Percentiles rank a stretch among this genome's conserved stretches.
Evolutionary conservation across 225 moss, liverwort and hornwort species (phyloP).

Genomic region (Physcomitrium patens): DNA sequence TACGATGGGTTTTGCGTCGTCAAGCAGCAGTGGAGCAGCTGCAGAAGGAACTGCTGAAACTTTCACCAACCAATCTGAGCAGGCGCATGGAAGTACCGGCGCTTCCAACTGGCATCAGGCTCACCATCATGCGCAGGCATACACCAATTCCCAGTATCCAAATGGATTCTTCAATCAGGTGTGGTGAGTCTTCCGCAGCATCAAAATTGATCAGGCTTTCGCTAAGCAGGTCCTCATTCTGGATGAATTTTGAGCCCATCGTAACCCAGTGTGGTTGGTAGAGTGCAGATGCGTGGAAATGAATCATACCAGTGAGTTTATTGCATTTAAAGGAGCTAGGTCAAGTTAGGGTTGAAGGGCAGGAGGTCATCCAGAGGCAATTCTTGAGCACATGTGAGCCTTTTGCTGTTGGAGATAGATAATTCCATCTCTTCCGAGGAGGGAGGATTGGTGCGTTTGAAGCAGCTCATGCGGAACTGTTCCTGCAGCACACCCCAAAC

Average conservation of each 20-base stretch:
- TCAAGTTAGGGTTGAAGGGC: no score
- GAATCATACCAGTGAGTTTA: conserved; percentile 12
- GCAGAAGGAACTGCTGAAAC: conserved; percentile 55
- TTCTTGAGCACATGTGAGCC: neutral
- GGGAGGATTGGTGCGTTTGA: no score
- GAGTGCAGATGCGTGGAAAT: conserved; percentile 61
- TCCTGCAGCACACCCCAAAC: no score
- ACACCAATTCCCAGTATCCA: conserved; percentile 47
- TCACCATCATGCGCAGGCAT: no score
- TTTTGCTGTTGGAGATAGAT: no score
- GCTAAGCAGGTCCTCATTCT: neutral
- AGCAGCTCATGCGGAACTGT: no score
- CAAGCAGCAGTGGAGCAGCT: conserved; percentile 51
- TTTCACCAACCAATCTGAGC: conserved; percentile 50
- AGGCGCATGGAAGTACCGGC: conserved; percentile 50
- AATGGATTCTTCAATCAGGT: conserved; percentile 59
- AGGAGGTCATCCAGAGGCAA: neutral
- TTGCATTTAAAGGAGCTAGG: no score
- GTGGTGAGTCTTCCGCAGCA: conserved; percentile 6
- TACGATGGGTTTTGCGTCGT: conserved; percentile 58
- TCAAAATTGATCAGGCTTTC: neutral
- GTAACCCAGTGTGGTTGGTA: conserved; percentile 34
- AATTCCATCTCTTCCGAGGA: no score
- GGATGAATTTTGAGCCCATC: neutral
- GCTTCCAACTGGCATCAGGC: conserved; percentile 57